A percentile compares a stretch with the other conserved stretches of the same genome.
Evolutionary conservation across 169 alveolate genomes (phyloP).

Genomic region (Cyclospora cayetanensis): DNA sequence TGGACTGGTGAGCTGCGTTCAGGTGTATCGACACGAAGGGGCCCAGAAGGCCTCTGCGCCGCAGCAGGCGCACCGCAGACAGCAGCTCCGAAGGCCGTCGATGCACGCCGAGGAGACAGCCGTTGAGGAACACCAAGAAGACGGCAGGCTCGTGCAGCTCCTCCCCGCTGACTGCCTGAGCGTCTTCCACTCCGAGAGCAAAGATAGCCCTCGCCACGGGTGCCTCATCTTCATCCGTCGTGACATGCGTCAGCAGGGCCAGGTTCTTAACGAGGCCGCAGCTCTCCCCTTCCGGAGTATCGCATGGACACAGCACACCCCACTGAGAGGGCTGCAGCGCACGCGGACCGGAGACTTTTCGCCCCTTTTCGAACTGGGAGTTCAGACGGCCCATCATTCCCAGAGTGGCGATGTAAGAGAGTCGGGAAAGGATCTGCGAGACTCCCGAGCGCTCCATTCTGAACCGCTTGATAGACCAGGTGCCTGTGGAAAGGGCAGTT

Average conservation of each 20-base stretch:
- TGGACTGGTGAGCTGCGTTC: constrained; percentile 91
- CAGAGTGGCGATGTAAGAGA: constrained; percentile 96
- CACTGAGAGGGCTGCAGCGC: constrained; percentile 99
- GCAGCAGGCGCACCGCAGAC: constrained; percentile 88
- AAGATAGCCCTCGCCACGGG: constrained; percentile 79
- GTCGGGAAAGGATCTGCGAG: constrained; percentile 96
- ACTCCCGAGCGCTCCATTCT: constrained; percentile 99
- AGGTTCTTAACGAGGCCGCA: constrained; percentile 99
- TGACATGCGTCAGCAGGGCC: constrained; percentile 98
- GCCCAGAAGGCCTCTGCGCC: constrained; percentile 96
- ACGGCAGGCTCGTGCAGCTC: constrained; percentile 81
- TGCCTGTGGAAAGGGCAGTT: constrained; percentile 97
- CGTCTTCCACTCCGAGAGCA: constrained; percentile 92
- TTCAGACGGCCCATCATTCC: constrained; percentile 96
- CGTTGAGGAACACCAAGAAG: constrained; percentile 94
- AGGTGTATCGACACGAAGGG: constrained; percentile 97
- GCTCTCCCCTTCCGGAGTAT: constrained; percentile 99
- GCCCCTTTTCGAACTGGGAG: constrained; percentile 93
- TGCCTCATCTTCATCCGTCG: constrained; percentile 94
- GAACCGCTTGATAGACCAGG: constrained; percentile 98
- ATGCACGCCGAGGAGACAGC: constrained; percentile 95
- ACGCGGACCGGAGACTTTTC: constrained; percentile 96
- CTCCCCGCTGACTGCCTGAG: constrained; percentile 81
- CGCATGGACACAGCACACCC: constrained; percentile 99
- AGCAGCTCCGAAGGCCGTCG: constrained; percentile 90